A percentile compares a stretch with the other conserved stretches of the same genome.
These are phyloP conservation scores for Arbutus unedo DNA, from an alignment of 148 eudicot species.

Conservation along the genomic window DNA sequence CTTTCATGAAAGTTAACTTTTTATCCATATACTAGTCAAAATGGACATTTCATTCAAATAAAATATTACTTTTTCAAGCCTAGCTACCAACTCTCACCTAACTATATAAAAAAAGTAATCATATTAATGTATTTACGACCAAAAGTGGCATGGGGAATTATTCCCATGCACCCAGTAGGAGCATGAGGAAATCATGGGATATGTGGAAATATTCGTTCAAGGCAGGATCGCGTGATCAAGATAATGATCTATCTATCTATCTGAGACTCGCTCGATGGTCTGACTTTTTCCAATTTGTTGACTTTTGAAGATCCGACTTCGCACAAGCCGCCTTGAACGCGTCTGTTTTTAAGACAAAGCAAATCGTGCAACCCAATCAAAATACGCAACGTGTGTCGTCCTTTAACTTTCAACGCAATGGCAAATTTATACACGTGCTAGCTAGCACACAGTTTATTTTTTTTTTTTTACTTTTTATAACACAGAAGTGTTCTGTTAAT, in stretches of 20 bases:
- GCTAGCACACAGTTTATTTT: too few species aligned
- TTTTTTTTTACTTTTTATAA: too few species aligned
- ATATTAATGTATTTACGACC: neutral
- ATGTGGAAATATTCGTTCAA: too few species aligned
- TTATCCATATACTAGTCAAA: neutral
- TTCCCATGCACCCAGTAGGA: neutral
- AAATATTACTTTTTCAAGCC: neutral
- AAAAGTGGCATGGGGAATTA: neutral
- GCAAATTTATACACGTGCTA: neutral
- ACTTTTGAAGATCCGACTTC: neutral
- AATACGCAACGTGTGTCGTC: neutral
- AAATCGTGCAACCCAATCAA: neutral
- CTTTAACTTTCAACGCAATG: neutral
- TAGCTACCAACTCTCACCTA: neutral
- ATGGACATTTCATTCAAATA: neutral
- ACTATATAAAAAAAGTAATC: neutral
- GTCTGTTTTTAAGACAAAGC: neutral
- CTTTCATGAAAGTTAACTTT: neutral
- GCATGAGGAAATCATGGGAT: too few species aligned
- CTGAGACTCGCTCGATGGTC: neutral
- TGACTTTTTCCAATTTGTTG: neutral
- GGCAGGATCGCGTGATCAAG: too few species aligned
- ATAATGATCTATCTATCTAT: neutral
- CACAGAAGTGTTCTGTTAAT: too few species aligned
- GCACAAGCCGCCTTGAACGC: too few species aligned